Evolutionary conservation across 805 yeast species (phyloP), one percentile per base, ranked within the genome.

Genomic region (Brettanomyces sp.): DNA sequence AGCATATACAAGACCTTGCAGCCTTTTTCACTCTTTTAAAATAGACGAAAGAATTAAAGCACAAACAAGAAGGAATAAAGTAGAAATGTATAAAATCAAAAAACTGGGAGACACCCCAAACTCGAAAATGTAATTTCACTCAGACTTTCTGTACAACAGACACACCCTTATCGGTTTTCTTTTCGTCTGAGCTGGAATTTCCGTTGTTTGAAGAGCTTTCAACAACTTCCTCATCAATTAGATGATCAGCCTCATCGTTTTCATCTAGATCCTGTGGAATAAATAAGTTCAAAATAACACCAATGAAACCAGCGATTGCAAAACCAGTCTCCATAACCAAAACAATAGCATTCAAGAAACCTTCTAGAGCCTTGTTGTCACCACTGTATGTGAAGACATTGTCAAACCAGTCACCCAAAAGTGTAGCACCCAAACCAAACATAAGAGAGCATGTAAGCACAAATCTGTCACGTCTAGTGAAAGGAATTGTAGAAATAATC

Each of bases 301-400:
- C 80, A 43, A 76, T 32, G 53, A 76, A 69, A 13, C 81, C 81
- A 24, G 80, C 65, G 42, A 76, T 65, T 18, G 81, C 80, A 50
- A 74, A 76, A 24, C 80, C 79, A 30, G 79, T 74, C 57, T 76
- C 79, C 77, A 76, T 69, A 37, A 76, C 78, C 52, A 76, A 67
- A 21, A 70, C 63, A 44, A 76, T 74, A 41, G 81, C 80, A 54
- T 74, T 65, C 47, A 66, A 65, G 64, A 76, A 76, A 36, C 80
- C 80, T 43, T 55, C 47, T 43, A 74, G 64, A 5, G 70, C 54
- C 35, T 49, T 54, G 61, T 76, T 76, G 45, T 47, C 58, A 39
- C 80, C 80, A 11, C 50, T 45, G 59, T 76, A 76, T 25, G 80
- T 74, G 60, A 76, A 76, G 18, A 74, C 76, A 46, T 59, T 47